Evolutionary conservation across 2,329 filamentous ascomycete genomes (phyloP).

Genomic region (Cladobotryum protrusum): DNA sequence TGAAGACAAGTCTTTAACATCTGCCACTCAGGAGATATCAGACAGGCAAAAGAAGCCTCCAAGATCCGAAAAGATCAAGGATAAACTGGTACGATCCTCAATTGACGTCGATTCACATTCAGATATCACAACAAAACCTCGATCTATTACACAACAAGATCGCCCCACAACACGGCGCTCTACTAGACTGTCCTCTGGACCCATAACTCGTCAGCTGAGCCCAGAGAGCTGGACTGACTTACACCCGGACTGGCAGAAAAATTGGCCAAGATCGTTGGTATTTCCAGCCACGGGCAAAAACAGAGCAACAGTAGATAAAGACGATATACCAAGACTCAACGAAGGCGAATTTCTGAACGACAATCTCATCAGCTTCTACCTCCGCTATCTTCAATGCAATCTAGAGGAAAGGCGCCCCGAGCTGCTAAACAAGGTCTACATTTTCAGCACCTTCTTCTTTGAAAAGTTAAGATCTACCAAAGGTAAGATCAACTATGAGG

Average conservation of each 20-base stretch:
- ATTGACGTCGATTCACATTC: neutral
- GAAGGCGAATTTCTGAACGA: constrained; percentile 88
- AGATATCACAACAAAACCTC: neutral
- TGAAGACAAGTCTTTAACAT: neutral
- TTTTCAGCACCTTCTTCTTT: constrained; percentile 93
- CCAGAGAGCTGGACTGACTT: constrained; percentile 42
- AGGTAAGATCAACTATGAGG: constrained; percentile 71
- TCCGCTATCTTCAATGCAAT: constrained; percentile 63
- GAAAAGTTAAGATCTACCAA: constrained; percentile 61
- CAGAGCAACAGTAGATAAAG: constrained; percentile 59
- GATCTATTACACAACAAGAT: neutral
- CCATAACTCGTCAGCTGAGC: constrained; percentile 9
- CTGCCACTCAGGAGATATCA: neutral
- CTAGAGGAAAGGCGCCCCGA: constrained; percentile 50
- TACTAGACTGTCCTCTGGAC: constrained; percentile 16
- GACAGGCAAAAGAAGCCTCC: neutral
- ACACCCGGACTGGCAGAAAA: constrained; percentile 44
- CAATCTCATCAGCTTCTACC: constrained; percentile 82
- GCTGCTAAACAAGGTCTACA: constrained; percentile 62
- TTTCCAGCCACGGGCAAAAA: constrained; percentile 54
- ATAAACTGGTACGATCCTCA: constrained; percentile 17
- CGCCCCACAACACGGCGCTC: constrained; percentile 20
- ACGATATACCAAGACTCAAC: constrained; percentile 72
- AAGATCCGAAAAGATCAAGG: constrained; percentile 19
- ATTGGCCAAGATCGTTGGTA: constrained; percentile 54